These are phyloP conservation scores for Piedraia hortae DNA, from an alignment of 2,329 filamentous ascomycete genomes.

Conservation along the genomic window DNA sequence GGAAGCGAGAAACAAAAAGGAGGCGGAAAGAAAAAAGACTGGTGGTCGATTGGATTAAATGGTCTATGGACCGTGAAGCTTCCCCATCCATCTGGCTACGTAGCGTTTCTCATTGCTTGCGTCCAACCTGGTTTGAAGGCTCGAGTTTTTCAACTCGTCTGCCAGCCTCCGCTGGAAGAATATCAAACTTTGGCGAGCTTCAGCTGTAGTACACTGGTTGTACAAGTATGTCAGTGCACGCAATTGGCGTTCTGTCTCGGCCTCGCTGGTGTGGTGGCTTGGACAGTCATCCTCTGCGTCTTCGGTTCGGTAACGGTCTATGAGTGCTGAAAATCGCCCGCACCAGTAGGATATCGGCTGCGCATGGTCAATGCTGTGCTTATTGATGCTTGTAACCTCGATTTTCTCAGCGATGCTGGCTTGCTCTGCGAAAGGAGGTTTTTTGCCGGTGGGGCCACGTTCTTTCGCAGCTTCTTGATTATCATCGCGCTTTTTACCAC, in stretches of 20 bases:
- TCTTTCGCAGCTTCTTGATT: too few relatives aligned
- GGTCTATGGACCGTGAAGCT: neutral
- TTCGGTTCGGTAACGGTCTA: slow-evolving; percentile 26
- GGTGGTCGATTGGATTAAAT: neutral
- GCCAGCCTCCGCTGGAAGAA: slow-evolving; percentile 10
- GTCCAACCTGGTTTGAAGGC: slow-evolving; percentile 10
- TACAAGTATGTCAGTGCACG: slow-evolving; percentile 9
- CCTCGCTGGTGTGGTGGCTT: slow-evolving; percentile 9
- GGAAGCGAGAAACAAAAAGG: slow-evolving; percentile 19
- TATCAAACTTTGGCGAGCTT: slow-evolving; percentile 9
- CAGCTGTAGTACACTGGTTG: slow-evolving; percentile 7
- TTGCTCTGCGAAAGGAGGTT: too few relatives aligned
- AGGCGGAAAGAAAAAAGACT: slow-evolving; percentile 5
- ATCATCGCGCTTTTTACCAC: too few relatives aligned
- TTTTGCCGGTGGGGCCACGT: too few relatives aligned
- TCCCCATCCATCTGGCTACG: neutral
- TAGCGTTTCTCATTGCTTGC: slow-evolving; percentile 3
- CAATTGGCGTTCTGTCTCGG: slow-evolving; percentile 8
- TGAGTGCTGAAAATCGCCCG: slow-evolving; percentile 30
- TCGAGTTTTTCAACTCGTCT: slow-evolving; percentile 4
- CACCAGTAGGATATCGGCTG: slow-evolving; percentile 29
- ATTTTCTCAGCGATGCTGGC: too few relatives aligned
- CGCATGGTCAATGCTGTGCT: slow-evolving; percentile 4
- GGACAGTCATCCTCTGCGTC: slow-evolving; percentile 13
- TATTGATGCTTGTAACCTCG: too few relatives aligned